A percentile compares a stretch with the other conserved stretches of the same genome.
phyloP scores from a whole-genome alignment of 2,329 filamentous ascomycete genomes.

The Trichoderma harzianum region DNA sequence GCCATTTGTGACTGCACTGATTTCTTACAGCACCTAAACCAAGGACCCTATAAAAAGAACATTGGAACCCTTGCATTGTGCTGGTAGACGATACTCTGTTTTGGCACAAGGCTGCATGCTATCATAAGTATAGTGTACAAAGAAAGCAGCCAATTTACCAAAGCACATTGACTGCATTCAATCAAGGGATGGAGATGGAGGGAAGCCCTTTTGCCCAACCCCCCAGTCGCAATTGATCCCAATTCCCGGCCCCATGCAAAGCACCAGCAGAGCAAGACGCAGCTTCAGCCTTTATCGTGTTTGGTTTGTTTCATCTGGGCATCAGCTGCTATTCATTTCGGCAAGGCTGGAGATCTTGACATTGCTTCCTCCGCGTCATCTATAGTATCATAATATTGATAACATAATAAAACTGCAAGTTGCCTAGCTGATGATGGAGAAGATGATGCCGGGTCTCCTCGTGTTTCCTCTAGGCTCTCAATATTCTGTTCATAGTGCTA shows the following conservation, averaged over 20 bases:
- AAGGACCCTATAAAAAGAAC: neutral
- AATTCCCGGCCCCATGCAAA: neutral
- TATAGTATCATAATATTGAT: too few relatives aligned
- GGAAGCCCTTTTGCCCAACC: neutral
- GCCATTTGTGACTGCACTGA: neutral
- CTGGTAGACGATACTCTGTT: neutral
- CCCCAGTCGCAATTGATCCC: neutral
- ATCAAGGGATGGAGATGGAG: neutral
- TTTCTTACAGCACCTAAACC: conserved; percentile 1
- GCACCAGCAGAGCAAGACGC: neutral
- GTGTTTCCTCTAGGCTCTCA: neutral
- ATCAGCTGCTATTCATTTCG: neutral
- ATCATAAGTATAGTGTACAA: neutral
- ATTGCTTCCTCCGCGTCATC: neutral
- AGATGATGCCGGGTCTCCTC: neutral
- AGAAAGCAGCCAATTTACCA: neutral
- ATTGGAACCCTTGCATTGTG: neutral
- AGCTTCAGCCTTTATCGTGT: neutral
- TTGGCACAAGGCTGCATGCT: too few relatives aligned
- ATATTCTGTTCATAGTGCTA: neutral
- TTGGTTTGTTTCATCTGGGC: neutral
- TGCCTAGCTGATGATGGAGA: neutral
- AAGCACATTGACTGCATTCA: neutral
- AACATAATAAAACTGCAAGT: neutral
- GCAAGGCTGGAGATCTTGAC: conserved; percentile 7